A percentile compares a stretch with the other conserved stretches of the same genome.
phyloP scores from a whole-genome alignment of 2,329 filamentous ascomycete species.

The Colletotrichum liaoningense region DNA sequence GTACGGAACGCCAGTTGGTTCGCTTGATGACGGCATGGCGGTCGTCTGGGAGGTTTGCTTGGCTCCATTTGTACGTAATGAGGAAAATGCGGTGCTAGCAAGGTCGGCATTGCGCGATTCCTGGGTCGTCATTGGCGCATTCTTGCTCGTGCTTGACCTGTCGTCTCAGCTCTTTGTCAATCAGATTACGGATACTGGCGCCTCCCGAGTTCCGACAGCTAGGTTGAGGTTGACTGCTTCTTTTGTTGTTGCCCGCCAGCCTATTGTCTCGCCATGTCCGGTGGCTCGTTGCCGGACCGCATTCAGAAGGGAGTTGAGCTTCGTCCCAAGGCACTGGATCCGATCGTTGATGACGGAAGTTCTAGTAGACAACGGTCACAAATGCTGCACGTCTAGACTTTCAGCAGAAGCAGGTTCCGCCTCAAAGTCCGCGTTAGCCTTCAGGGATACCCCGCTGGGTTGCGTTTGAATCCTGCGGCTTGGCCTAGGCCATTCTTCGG shows the following conservation, averaged over 20 bases:
- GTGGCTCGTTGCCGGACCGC: constrained; percentile 1
- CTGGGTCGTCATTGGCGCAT: constrained; percentile 20
- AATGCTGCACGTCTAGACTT: constrained; percentile 25
- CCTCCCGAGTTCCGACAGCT: not conserved
- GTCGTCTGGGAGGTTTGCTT: constrained; percentile 4
- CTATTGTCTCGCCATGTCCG: constrained; percentile 7
- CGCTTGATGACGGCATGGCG: constrained; percentile 33
- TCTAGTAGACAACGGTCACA: constrained; percentile 6
- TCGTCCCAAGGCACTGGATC: constrained; percentile 20
- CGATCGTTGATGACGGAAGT: not conserved
- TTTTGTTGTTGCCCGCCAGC: not conserved
- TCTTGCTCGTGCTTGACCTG: not conserved
- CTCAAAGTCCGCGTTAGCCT: constrained; percentile 13
- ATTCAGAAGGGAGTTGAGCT: not conserved
- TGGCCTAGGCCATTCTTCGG: constrained; percentile 9
- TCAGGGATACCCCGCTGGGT: constrained; percentile 12
- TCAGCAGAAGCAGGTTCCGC: constrained; percentile 25
- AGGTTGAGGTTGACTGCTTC: not conserved
- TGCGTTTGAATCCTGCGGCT: constrained; percentile 13
- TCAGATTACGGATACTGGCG: constrained; percentile 6
- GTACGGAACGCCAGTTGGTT: constrained; percentile 15
- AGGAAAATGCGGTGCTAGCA: constrained; percentile 32
- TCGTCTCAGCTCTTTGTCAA: constrained; percentile 27
- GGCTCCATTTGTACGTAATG: constrained; percentile 37
- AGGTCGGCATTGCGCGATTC: constrained; percentile 26